Base-by-base conservation (phyloP, 495 filamentous ascomycete genomes). In the Halenospora varia region DNA sequence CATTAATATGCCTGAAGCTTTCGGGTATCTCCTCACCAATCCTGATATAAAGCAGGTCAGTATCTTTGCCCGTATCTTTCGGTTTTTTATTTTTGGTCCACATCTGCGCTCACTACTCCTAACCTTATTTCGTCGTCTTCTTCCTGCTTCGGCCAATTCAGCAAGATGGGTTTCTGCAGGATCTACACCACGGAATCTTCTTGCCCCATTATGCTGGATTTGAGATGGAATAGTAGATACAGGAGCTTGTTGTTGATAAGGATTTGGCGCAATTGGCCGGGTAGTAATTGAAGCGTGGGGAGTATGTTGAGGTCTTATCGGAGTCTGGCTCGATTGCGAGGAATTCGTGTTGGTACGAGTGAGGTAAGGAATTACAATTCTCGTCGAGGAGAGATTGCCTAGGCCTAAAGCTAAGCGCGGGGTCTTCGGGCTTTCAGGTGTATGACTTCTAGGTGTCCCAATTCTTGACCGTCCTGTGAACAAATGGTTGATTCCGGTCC, bases 1-100 rank as follows among this genome's bases (percentile, higher is more conserved):
- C 9, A 15, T 20, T 24, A 35, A 40, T 44, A 23, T 44, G 25
- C 25, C 29, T 4, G 29, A 6, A 35, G 4, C 13, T 35, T 35
- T 35, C 29, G 76, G 47, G 4, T 77, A 77, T 15, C 82, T 81
- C n/a, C 3, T 83, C 75, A 55, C 84, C 73, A 64, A 77, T 80
- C 13, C 78, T 75, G 59, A 66, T 29, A 63, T 56, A 35, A 66
- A 62, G 46, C 63, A 66, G 42, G 41, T 61, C 46, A 87, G 68
- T 19, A 88, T 74, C 55, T 84, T 85, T 50, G 71, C 67, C 50
- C 79, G 72, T 25, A 82, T 71, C 39, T 71, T 71, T n/a, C 72
- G 66, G 54, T 81, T 78, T 62, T 73, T 78, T 48, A 85, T 64
- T 62, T 75, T 75, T 17, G 80, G 77, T 17, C 18, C 42, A 61